Evolutionary conservation across 331 rosid species (phyloP).

Genomic region (Pyracantha coccinea): DNA sequence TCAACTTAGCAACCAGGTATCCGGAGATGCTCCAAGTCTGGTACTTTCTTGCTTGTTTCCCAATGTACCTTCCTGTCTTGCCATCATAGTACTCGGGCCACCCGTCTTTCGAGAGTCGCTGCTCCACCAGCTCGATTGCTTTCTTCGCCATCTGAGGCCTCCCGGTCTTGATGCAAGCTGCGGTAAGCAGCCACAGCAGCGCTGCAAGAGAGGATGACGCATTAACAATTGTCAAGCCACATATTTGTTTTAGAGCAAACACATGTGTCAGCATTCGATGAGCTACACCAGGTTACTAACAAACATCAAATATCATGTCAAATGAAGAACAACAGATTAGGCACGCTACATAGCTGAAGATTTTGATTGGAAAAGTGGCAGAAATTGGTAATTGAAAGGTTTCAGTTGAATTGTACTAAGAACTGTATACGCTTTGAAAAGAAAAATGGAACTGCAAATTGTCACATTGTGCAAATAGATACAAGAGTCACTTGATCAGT

Average conservation of each 20-base stretch:
- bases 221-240: neutral
- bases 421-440: neutral
- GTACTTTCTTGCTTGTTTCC: conserved; percentile 55
- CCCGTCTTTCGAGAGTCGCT: conserved; percentile 39
- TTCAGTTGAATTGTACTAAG: too few species aligned
- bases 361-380: neutral
- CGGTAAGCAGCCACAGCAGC: conserved; percentile 49
- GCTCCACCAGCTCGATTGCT: conserved; percentile 48
- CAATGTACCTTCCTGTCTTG: conserved; percentile 41
- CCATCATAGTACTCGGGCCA: conserved; percentile 84
- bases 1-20: conserved; percentile 56
- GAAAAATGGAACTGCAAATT: neutral
- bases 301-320: neutral
- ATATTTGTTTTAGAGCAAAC: neutral
- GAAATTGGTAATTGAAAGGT: neutral
- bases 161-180: conserved; percentile 55
- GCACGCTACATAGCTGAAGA: neutral
- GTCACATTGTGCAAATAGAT: neutral
- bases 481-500: neutral
- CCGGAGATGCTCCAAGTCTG: conserved; percentile 76
- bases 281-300: too few species aligned
- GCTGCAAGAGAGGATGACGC: conserved; percentile 22
- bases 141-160: conserved; percentile 56
- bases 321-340: neutral
- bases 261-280: neutral